Conservation (phyloP, 805 yeast species). For the Metschnikowia santaceciliae region DNA sequence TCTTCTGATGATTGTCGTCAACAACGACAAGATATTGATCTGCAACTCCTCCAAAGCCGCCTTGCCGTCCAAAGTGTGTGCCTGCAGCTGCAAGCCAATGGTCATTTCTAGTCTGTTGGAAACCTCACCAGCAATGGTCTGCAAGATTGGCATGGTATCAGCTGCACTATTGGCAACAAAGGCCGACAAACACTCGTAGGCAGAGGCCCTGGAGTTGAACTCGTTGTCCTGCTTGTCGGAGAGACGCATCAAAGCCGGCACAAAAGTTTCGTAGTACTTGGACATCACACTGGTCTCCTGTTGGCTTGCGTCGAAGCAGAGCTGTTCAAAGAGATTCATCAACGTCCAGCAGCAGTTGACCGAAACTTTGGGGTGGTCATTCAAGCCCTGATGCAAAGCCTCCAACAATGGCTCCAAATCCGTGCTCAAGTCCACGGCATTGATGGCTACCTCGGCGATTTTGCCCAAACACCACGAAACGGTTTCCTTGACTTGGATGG, state of each 20-base stretch:
- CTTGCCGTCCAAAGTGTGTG: constrained; percentile 64
- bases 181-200: constrained; percentile 87
- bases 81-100: constrained; percentile 51
- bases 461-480: constrained; percentile 98
- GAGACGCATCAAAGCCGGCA: constrained; percentile 66
- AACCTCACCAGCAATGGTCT: constrained; percentile 70
- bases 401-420: constrained; percentile 69
- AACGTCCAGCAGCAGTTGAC: constrained; percentile 99
- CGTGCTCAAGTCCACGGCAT: constrained; percentile 61
- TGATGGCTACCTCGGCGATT: constrained; percentile 82
- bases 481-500: constrained; percentile 88
- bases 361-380: constrained; percentile 87
- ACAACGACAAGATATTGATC: constrained; percentile 68
- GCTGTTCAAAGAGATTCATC: constrained; percentile 85
- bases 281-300: constrained; percentile 62
- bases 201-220: constrained; percentile 86
- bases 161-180: constrained; percentile 72
- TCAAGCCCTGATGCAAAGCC: constrained; percentile 75
- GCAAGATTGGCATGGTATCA: constrained; percentile 64
- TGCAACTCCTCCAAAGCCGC: constrained; percentile 85
- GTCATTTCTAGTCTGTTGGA: constrained; percentile 71
- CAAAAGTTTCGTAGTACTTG: constrained; percentile 62
- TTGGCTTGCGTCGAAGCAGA: constrained; percentile 50
- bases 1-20: constrained; percentile 82
- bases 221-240: constrained; percentile 79